These are phyloP conservation scores for Termitomyces sp. DNA, from an alignment of 1,284 basidiomycete genomes.

Conservation along the genomic window DNA sequence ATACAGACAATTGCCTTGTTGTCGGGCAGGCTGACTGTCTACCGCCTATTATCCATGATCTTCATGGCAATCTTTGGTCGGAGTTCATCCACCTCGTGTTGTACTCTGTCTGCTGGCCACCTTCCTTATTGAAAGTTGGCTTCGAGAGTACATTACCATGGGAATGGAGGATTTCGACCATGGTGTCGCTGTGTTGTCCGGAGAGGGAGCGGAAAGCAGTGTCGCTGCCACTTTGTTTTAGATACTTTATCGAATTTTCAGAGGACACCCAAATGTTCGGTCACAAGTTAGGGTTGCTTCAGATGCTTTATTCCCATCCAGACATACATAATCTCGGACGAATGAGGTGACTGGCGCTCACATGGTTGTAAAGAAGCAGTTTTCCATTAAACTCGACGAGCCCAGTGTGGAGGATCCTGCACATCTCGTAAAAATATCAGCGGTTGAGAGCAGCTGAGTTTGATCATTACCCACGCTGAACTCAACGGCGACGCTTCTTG, in stretches of 20 bases:
- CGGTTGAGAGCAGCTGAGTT: neutral
- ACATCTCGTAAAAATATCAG: neutral
- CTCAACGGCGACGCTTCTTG: neutral
- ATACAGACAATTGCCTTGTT: neutral
- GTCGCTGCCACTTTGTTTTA: neutral
- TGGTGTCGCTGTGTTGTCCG: neutral
- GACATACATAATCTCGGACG: neutral
- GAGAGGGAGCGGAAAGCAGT: slow-evolving; percentile 1
- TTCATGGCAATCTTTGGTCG: slow-evolving; percentile 7
- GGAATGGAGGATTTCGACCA: slow-evolving; percentile 14
- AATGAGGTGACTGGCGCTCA: neutral
- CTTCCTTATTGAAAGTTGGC: neutral
- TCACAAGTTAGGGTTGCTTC: too few species aligned
- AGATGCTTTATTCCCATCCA: neutral
- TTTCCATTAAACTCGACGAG: neutral
- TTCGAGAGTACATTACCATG: slow-evolving; percentile 14
- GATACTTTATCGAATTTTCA: neutral
- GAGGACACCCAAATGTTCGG: neutral
- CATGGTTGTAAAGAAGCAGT: neutral
- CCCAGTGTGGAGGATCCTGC: neutral
- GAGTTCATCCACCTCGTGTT: slow-evolving; percentile 9
- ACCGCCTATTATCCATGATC: slow-evolving; percentile 3
- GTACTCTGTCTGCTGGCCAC: slow-evolving; percentile 9
- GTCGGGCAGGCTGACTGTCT: neutral
- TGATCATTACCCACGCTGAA: neutral